phyloP scores from a whole-genome alignment of 2,329 filamentous ascomycete genomes.

The Cercospora zeae-maydis region DNA sequence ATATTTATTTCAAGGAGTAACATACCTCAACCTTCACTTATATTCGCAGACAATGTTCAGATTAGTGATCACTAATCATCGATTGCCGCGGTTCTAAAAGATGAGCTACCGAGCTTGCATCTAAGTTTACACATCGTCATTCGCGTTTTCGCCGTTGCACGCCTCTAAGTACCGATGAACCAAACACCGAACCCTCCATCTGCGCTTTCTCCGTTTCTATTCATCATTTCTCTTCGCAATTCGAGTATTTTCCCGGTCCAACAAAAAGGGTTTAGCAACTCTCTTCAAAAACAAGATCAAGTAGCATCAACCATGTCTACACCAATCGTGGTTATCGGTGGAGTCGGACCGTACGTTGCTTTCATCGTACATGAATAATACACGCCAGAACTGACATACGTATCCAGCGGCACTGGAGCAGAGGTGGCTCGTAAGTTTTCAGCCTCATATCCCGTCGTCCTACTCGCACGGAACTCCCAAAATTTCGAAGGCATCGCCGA shows the following conservation, averaged over 20 bases:
- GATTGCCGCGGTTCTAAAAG: background rate
- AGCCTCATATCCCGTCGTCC: slow-evolving; percentile 63
- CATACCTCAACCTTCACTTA: background rate
- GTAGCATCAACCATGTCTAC: slow-evolving; percentile 1
- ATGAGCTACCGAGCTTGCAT: background rate
- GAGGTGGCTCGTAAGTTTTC: slow-evolving; percentile 57
- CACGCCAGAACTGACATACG: background rate
- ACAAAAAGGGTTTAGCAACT: background rate
- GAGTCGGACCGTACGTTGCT: slow-evolving; percentile 5
- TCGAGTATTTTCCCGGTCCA: background rate
- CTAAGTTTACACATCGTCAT: background rate
- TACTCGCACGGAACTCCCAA: slow-evolving; percentile 64
- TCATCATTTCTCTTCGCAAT: background rate
- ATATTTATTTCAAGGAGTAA: background rate
- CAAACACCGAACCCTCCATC: too few species aligned
- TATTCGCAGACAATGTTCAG: background rate
- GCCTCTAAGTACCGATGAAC: background rate
- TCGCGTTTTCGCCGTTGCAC: too few species aligned
- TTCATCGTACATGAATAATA: background rate
- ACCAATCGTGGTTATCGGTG: slow-evolving; percentile 5
- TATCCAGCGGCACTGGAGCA: slow-evolving; percentile 53
- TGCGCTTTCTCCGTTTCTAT: too few species aligned
- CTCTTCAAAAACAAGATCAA: background rate
- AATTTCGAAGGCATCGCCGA: slow-evolving; percentile 61
- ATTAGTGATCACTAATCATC: background rate